Evolutionary conservation across 345 rosid genomes (phyloP), one percentile per base, ranked within the genome.

Genomic region (Brassica nigra): DNA sequence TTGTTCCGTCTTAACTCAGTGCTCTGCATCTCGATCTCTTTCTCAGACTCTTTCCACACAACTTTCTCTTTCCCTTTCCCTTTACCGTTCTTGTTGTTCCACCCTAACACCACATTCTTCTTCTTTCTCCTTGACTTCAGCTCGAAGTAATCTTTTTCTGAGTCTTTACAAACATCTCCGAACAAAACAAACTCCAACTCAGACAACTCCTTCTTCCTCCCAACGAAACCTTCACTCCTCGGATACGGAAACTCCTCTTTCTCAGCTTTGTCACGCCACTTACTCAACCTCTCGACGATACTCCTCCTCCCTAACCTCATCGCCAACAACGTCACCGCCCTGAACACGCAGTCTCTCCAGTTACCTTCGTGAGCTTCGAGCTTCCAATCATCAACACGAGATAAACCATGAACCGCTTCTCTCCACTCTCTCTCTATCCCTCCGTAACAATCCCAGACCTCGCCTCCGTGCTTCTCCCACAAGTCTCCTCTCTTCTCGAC

Each of bases 391-490:
- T 89, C 93, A 71, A 86, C 90, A 2, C 91, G 86, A 5, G 88
- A 84, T 23, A 95, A 83, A 73, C 93, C 86, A 30, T 84, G 85
- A 36, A 95, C 87, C 0, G 98, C 97, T 76, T 91, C 99, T 81
- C 78, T 95, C 98, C 99, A 95, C 65, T 95, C 99, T 80, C 86
- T 89, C 86, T 95, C 99, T 68, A 90, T 68, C 16, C 98, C 97
- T 28, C 96, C 97, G 30, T 93, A 95, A 29, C 85, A 75, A 85
- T 83, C 80, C 98, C 98, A 92, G 4, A 93, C 57, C 66, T 92
- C 97, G 4, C 98, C 99, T 36, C 97, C 98, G 29, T 90, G 88
- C 81, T 90, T 90, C 84, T 90, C 98, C 99, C 99, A 95, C 74
- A 92, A 75, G 66, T 91, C 98, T 29, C 98, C 99, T 79, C 97